Evolutionary conservation across 129 eudicot species (phyloP), one percentile per base, ranked within the genome.

Genomic region (Saussurea involucrata): DNA sequence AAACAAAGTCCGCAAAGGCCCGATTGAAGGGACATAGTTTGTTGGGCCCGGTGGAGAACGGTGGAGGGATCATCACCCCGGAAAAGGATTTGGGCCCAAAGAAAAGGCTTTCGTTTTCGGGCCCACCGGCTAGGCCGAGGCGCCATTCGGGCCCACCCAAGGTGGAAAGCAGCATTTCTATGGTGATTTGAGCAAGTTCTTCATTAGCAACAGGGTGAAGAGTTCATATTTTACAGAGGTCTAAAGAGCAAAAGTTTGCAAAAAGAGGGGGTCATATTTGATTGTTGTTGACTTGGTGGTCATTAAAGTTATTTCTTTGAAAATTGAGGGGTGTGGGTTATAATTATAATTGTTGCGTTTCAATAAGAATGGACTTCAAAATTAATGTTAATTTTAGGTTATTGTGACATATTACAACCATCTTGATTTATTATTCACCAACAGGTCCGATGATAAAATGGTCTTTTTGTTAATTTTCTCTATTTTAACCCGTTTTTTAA

Each of bases 1-100:
- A 96, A 17, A 94, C 98, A 2, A 87, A 78, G 65, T 89, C 98
- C 0, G 92, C 96, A 5, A 91, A 86, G 85, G 97, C 98, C 6
- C 87, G 83, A 74, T 82, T 77, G 66, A 87, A 85, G 58, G 70
- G 75, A 25, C 82, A 83, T 11, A 87, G 92, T 40, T 73, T 90
- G 24, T 71, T 82, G 71, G 92, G 88, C 24, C 71, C 71, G 33
- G 24, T 66, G 65, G 92, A 93, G 49, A 86, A 83, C 36, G 65
- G 81, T 18, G 86, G 81, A 15, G 82, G 71, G 7, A 85, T 74
- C 33, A 85, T 74, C 33, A 81, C 78, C 9, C 80, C 74, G 17
- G 92, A 81, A 12, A 89, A 86, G 72, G 88, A 79, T 46, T 79
- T 87, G 2, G 72, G 72, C 22, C 28, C 68, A 22, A 75, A 75